Evolutionary conservation across 306 rosid genomes (phyloP).

Genomic region (Notholithocarpus densiflorus): DNA sequence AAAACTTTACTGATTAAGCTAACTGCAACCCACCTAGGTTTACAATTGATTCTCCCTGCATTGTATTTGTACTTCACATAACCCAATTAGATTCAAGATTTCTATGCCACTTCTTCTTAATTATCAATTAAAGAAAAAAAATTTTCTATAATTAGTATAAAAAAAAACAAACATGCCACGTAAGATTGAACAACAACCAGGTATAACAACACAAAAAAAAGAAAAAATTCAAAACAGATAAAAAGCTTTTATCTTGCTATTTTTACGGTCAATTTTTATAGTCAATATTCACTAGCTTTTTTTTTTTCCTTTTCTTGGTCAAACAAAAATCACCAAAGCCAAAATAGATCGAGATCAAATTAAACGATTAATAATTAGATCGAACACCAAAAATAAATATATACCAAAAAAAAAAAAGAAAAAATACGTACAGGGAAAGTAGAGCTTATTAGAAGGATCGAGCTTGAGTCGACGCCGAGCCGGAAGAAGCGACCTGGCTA

Average conservation of each 20-base stretch:
- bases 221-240: background rate
- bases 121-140: background rate
- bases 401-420: background rate
- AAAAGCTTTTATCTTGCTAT: background rate
- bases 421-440: conserved; percentile 75
- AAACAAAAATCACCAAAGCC: background rate
- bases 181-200: background rate
- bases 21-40: too few relatives aligned
- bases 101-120: too few relatives aligned
- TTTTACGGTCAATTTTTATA: background rate
- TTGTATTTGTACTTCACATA: too few relatives aligned
- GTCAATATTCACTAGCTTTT: background rate
- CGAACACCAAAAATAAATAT: background rate
- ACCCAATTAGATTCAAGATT: too few relatives aligned
- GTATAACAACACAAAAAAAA: background rate
- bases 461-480: conserved; percentile 97
- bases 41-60: too few relatives aligned
- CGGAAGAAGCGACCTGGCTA: conserved; percentile 86
- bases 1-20: too few relatives aligned
- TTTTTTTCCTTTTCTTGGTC: background rate
- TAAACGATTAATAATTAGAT: conserved; percentile 1
- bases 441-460: conserved; percentile 88
- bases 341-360: conserved; percentile 15
- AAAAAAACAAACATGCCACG: background rate
- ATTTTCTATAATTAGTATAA: background rate